Percentiles rank a stretch among this genome's conserved stretches.
Evolutionary conservation across 495 filamentous ascomycete species (phyloP).

Genomic region (Thermothielavioides terrestris): DNA sequence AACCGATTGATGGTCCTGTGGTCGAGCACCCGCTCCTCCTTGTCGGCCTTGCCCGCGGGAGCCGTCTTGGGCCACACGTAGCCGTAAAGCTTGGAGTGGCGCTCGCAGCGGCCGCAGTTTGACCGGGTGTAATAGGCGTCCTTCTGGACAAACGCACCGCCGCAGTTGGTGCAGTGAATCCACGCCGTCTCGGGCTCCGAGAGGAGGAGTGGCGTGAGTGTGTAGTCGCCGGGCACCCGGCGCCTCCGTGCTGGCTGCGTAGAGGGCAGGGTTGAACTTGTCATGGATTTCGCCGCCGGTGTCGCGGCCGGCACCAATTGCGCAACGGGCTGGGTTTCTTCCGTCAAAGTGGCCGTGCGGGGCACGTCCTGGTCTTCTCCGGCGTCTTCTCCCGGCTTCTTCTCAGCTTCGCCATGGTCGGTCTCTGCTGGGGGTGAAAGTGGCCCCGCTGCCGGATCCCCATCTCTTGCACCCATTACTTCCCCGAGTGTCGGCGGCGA

Average conservation of each 20-base stretch:
- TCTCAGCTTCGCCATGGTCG: too few relatives aligned
- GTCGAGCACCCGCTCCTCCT: conserved; percentile 67
- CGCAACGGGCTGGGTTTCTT: too few relatives aligned
- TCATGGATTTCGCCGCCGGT: neutral
- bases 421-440: too few relatives aligned
- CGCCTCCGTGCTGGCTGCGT: conserved; percentile 20
- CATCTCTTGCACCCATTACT: too few relatives aligned
- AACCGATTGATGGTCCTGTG: conserved; percentile 66
- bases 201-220: conserved; percentile 62
- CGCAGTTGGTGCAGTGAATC: conserved; percentile 81
- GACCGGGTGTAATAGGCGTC: conserved; percentile 78
- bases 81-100: conserved; percentile 92
- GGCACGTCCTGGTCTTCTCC: too few relatives aligned
- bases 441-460: too few relatives aligned
- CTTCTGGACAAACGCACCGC: conserved; percentile 69
- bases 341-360: too few relatives aligned
- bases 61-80: conserved; percentile 95
- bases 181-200: conserved; percentile 67
- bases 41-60: conserved; percentile 58
- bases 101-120: conserved; percentile 84
- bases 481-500: too few relatives aligned
- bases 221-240: conserved; percentile 66
- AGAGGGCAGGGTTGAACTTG: neutral
- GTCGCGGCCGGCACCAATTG: neutral
- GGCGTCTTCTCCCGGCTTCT: too few relatives aligned